These are phyloP conservation scores for Rhizophora apiculata DNA, from an alignment of 345 rosid species.

Conservation along the genomic window DNA sequence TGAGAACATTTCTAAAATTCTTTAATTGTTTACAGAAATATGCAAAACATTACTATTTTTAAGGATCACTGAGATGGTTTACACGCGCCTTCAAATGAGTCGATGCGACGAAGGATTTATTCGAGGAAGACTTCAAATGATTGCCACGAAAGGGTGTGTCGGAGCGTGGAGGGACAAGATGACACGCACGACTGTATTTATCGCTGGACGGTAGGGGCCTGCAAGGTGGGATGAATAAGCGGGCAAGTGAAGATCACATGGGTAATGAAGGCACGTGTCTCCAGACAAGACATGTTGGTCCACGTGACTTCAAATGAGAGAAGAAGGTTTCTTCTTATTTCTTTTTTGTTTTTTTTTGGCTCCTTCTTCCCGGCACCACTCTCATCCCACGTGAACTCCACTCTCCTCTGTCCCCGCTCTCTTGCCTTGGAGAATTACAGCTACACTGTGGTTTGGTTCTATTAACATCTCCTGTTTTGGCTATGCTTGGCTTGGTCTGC, in stretches of 20 bases:
- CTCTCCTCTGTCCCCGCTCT: slow-evolving; percentile 36
- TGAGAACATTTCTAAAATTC: too few relatives aligned
- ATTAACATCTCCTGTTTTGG: neutral
- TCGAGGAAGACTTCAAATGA: slow-evolving; percentile 37
- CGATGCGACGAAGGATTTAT: too few relatives aligned
- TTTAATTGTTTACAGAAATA: too few relatives aligned
- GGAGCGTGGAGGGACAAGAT: slow-evolving; percentile 39
- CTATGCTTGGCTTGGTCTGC: neutral
- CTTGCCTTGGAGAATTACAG: too few relatives aligned
- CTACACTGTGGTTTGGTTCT: too few relatives aligned
- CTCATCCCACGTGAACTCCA: slow-evolving; percentile 52
- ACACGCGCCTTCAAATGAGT: neutral
- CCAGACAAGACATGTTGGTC: slow-evolving; percentile 52
- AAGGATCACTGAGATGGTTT: neutral
- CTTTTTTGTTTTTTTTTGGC: neutral
- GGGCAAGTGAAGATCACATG: too few relatives aligned
- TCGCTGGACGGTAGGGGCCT: slow-evolving; percentile 6
- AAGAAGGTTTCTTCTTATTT: slow-evolving; percentile 14
- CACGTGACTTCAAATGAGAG: slow-evolving; percentile 42
- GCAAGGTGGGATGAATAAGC: too few relatives aligned
- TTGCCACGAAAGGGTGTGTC: slow-evolving; percentile 42
- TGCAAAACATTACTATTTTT: too few relatives aligned
- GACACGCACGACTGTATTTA: slow-evolving; percentile 39
- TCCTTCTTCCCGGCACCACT: too few relatives aligned
- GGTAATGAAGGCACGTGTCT: slow-evolving; percentile 42